Percentiles rank a stretch among this genome's conserved stretches.
Evolutionary conservation across 345 rosid genomes (phyloP).

Genomic region (Lumnitzera racemosa): DNA sequence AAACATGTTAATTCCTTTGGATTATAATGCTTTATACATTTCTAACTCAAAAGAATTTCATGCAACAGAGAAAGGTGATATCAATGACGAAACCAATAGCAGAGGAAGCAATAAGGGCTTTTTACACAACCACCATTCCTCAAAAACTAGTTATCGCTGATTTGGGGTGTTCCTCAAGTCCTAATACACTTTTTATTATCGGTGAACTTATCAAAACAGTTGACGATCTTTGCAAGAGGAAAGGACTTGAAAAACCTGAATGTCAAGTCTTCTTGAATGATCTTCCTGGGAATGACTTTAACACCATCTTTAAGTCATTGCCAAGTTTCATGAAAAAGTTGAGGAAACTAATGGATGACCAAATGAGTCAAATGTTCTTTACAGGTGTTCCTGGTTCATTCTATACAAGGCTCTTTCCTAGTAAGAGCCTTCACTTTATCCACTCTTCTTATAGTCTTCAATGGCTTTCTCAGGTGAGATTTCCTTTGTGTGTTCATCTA

Average conservation of each 20-base stretch:
- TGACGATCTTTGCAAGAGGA: conserved; percentile 13
- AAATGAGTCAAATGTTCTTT: conserved; percentile 12
- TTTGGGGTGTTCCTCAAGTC: conserved; percentile 85
- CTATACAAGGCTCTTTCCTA: conserved; percentile 39
- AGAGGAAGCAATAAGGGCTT: conserved; percentile 32
- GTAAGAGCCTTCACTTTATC: conserved; percentile 28
- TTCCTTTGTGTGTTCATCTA: too few species aligned
- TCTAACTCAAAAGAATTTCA: neutral
- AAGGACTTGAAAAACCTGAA: conserved; percentile 9
- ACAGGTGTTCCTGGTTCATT: conserved; percentile 40
- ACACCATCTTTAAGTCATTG: conserved; percentile 34
- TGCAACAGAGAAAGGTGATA: conserved; percentile 29
- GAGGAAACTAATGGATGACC: conserved; percentile 9
- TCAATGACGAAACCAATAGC: conserved; percentile 33
- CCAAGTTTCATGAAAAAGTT: conserved; percentile 15
- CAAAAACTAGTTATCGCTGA: conserved; percentile 55
- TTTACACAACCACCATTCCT: conserved; percentile 24
- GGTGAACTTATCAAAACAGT: conserved; percentile 26
- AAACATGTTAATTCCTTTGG: too few species aligned
- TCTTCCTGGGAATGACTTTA: conserved; percentile 52
- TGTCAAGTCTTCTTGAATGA: conserved; percentile 46
- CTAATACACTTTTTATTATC: conserved; percentile 39
- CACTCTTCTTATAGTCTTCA: conserved; percentile 44
- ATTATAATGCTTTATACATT: too few species aligned
- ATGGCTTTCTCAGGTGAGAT: conserved; percentile 46